Base-by-base conservation (phyloP, 495 filamentous ascomycete genomes). In the Podospora tetraspora region DNA sequence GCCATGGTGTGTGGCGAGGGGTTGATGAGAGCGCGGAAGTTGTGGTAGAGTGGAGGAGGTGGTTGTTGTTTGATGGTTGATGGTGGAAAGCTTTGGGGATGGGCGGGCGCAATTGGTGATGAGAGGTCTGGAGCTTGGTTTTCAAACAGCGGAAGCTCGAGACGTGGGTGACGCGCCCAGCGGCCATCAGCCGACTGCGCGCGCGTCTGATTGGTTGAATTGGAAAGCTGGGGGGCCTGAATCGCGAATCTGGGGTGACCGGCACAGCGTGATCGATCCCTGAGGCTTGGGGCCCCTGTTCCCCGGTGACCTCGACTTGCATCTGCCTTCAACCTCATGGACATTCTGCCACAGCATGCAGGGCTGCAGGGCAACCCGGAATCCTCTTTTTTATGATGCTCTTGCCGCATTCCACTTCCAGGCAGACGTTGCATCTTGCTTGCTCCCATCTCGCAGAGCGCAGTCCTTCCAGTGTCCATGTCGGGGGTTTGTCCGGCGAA, bases 191-290 rank as follows among this genome's bases (percentile, higher is more conserved):
- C 43, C 64, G 52, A 66, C 66, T 30, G 2, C n/a, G 56, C 23
- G 30, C 75, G 75, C 72, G 74, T 75, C 66, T 69, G 37, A 76
- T 78, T 76, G 74, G 74, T 43, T 71, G 59, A 61, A 67, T 59
- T 43, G 37, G 24, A 19, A 22, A 61, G 67, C 57, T 37, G 37
- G 23, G 25, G 25, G 23, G 25, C 16, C 22, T 57, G 62, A 57
- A 37, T 21, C 43, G 43, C 56, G 24, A 57, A 59, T 21, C 64
- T 61, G 24, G 64, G 64, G 64, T 61, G 43, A 37, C 43, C 7
- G 24, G 24, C 37, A 23, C 19, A 24, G 22, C 43, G 63, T 52
- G 30, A 57, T 59, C 19, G 57, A 58, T 58, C 16, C 57, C 57
- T 12, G 19, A 13, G n/a, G n/a, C 19, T 58, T 23, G 58, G 4